Evolutionary conservation across 306 rosid species (phyloP).

Genomic region (Boehmeria nivea): DNA sequence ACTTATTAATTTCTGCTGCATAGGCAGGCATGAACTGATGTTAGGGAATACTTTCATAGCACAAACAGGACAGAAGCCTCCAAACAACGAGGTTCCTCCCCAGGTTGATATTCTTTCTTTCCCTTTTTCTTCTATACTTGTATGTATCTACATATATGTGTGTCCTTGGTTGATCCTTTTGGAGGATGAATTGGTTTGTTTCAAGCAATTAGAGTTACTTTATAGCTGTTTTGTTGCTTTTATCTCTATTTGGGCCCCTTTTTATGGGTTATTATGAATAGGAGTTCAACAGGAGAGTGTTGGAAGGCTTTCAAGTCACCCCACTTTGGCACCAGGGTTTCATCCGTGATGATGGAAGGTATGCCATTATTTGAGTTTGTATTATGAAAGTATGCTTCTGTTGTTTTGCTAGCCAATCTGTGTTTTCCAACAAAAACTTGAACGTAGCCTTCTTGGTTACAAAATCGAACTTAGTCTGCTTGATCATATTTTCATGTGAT

Average conservation of each 20-base stretch:
- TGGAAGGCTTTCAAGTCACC: constrained; percentile 93
- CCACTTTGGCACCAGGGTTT: constrained; percentile 93
- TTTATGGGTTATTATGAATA: constrained; percentile 24
- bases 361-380: not conserved
- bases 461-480: constrained; percentile 15
- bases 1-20: constrained; percentile 18
- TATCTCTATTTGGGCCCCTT: not conserved
- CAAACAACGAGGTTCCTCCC: constrained; percentile 72
- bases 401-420: not conserved
- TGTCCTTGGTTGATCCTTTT: not conserved
- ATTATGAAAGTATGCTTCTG: constrained; percentile 5
- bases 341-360: constrained; percentile 93
- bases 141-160: not conserved
- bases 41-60: constrained; percentile 73
- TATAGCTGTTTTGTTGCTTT: too few relatives aligned
- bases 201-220: too few relatives aligned
- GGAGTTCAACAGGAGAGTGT: constrained; percentile 72
- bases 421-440: not conserved
- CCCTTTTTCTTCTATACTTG: not conserved
- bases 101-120: constrained; percentile 41
- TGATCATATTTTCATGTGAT: constrained; percentile 18
- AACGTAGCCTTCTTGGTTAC: not conserved
- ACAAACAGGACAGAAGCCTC: constrained; percentile 50
- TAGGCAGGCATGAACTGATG: constrained; percentile 75
- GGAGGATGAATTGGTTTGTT: too few relatives aligned